Evolutionary conservation across 805 yeast genomes (phyloP), one percentile per base, ranked within the genome.

Genomic region (Jamesozyma rosinii): DNA sequence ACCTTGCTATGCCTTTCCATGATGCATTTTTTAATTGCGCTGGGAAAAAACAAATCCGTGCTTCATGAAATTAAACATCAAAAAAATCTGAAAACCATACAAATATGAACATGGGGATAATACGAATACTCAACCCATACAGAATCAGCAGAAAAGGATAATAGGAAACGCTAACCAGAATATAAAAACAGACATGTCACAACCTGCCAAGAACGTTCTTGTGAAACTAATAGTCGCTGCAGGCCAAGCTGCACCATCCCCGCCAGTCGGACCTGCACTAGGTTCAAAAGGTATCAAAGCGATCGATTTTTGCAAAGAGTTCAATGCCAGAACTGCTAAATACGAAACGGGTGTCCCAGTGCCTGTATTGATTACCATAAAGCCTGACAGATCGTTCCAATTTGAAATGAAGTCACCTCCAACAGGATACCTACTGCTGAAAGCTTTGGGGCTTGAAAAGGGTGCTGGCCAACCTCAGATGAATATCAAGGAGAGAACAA

Each of bases 231-330:
- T 90, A 40, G 97, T 90, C 3, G 95, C 90, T 8, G 97, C 98
- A 4, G 97, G 97, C 3, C 85, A 88, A 63, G 98, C 98, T 0
- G 92, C 97, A 1, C 97, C 98, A 35, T 82, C 96, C 2, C 98
- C 98, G 24, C 98, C 98, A 5, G 97, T 92, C 24, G 98, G 98
- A 51, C 98, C 98, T 37, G 98, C 97, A 0, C 71, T 92, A 40
- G 98, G 98, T 52, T 90, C 97, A 46, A 90, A 90, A 64, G 98
- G 98, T 71, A 95, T 92, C 38, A 92, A 92, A 63, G 97, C 97
- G 49, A 92, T 92, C 58, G 98, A 92, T 65, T 92, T 92, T 58
- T 90, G 97, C 69, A 92, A 92, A 65, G 97, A 92, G 62, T 92
- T 92, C 72, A 92, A 92, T 63, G 98, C 98, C 21, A 80, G 95